These are phyloP conservation scores for Hordeum pubiflorum DNA, from an alignment of 202 grass and related monocot species.

Conservation along the genomic window DNA sequence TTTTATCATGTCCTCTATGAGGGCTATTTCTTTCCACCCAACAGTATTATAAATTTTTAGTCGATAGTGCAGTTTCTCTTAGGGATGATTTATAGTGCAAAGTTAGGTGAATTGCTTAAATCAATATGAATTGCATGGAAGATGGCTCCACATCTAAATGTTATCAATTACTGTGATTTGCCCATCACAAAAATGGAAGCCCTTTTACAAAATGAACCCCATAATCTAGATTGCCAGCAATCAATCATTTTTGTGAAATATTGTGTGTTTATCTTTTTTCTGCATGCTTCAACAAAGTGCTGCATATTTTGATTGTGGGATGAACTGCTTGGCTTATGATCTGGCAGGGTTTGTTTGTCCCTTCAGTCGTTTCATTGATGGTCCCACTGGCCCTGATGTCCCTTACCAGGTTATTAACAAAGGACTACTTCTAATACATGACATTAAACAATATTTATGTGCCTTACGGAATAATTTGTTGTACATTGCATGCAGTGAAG, in stretches of 20 bases:
- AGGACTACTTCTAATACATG: constrained; percentile 20
- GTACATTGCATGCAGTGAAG: constrained; percentile 51
- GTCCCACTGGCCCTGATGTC: constrained; percentile 81
- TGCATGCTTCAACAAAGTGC: neutral
- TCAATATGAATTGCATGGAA: neutral
- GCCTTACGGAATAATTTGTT: constrained; percentile 18
- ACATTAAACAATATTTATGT: neutral
- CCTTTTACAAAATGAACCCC: neutral
- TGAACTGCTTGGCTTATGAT: constrained; percentile 15
- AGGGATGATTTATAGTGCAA: neutral
- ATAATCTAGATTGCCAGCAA: neutral
- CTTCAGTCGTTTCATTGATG: constrained; percentile 60
- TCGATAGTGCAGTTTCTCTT: neutral
- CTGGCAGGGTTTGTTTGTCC: constrained; percentile 83
- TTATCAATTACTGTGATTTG: neutral
- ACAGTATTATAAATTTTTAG: neutral
- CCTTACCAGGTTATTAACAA: constrained; percentile 70
- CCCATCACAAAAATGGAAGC: neutral
- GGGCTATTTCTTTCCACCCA: neutral
- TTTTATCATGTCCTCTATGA: neutral
- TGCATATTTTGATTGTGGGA: constrained; percentile 12
- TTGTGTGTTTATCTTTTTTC: constrained; percentile 1
- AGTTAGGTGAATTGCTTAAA: neutral
- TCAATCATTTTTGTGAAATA: neutral
- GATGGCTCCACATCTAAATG: neutral